A percentile compares a stretch with the other conserved stretches of the same genome.
phyloP scores from a whole-genome alignment of 306 rosid species.

The Mimosa pudica region DNA sequence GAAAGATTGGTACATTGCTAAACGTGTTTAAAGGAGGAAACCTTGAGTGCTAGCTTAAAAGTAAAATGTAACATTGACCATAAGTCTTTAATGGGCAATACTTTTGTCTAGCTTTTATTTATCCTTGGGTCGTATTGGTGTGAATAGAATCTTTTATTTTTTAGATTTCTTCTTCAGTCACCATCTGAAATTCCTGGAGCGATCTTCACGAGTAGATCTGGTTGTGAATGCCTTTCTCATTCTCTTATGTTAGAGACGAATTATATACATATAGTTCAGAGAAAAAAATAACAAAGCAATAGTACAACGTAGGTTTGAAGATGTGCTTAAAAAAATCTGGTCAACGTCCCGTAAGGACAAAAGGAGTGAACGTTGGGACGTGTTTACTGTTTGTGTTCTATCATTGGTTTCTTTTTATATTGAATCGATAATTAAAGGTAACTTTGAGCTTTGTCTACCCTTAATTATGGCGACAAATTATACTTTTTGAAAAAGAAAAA shows the following conservation, averaged over 20 bases:
- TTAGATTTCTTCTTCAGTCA: neutral
- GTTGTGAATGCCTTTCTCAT: neutral
- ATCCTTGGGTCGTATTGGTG: neutral
- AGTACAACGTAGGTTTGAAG: neutral
- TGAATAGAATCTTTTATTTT: neutral
- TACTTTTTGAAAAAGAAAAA: neutral
- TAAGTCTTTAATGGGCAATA: neutral
- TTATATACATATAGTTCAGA: neutral
- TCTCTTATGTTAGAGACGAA: neutral
- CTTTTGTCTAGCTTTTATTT: conserved; percentile 8
- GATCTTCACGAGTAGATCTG: neutral
- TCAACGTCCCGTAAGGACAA: neutral
- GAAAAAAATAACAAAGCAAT: neutral
- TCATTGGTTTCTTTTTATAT: neutral
- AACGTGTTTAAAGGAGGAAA: conserved; percentile 10
- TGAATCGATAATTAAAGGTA: neutral
- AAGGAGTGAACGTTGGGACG: conserved; percentile 10
- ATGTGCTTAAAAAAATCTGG: neutral
- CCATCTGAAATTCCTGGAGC: conserved; percentile 1
- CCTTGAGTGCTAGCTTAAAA: neutral
- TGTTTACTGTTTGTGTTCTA: neutral
- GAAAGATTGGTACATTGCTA: neutral
- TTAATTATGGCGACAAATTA: neutral
- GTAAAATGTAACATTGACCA: conserved; percentile 2
- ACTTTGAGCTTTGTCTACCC: neutral